These are phyloP conservation scores for Tremella fuciformis DNA, from an alignment of 768 basidiomycete species.

Conservation along the genomic window DNA sequence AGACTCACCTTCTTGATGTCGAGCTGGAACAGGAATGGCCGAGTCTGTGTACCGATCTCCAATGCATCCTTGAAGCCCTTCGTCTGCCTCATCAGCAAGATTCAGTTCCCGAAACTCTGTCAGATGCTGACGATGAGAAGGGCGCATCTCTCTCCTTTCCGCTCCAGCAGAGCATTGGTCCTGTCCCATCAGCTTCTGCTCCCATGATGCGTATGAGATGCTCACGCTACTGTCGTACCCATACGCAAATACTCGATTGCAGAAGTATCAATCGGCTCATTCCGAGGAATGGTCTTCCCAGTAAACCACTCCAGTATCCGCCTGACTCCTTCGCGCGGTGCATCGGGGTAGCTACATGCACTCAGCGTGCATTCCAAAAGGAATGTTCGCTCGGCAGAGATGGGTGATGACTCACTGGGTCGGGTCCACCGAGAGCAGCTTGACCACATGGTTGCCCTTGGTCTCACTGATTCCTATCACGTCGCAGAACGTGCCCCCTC, in stretches of 20 bases:
- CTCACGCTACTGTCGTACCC: constrained; percentile 34
- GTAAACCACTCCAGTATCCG: constrained; percentile 27
- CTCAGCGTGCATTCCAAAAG: too few relatives aligned
- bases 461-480: constrained; percentile 8
- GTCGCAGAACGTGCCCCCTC: constrained; percentile 7
- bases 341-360: constrained; percentile 10
- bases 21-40: constrained; percentile 88
- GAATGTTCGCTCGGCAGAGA: not conserved
- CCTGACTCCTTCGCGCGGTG: constrained; percentile 23
- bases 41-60: constrained; percentile 87
- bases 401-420: constrained; percentile 5
- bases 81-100: constrained; percentile 54
- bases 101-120: too few relatives aligned
- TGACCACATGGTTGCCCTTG: constrained; percentile 2
- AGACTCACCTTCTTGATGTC: constrained; percentile 66
- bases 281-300: constrained; percentile 9
- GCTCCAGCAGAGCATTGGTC: constrained; percentile 38
- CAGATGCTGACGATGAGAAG: constrained; percentile 14
- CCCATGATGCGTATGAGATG: not conserved
- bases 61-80: constrained; percentile 65
- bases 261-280: constrained; percentile 14
- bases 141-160: constrained; percentile 38
- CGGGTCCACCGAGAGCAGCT: constrained; percentile 11
- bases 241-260: constrained; percentile 34
- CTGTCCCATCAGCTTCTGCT: not conserved